Evolutionary conservation across 495 filamentous ascomycete species (phyloP), one percentile per base, ranked within the genome.

Genomic region (Zalerion maritima): DNA sequence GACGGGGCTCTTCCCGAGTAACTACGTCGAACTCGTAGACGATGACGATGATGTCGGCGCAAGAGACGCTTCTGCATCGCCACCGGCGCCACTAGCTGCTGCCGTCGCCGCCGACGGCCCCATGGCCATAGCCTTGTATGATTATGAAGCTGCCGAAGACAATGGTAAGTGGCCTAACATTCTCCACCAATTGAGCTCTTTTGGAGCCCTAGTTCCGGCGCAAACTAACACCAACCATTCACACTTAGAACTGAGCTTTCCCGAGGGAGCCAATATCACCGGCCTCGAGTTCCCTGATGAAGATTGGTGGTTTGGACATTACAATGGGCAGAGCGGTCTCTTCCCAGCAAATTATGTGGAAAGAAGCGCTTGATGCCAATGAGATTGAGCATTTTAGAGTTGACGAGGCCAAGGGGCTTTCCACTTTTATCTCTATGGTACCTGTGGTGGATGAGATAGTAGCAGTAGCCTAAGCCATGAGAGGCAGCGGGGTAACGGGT

Each of bases 91-190:
- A 11, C 15, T 30, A 12, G 35, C 47, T 9, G 33, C 47, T 28
- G 40, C 49, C 5, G 44, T 45, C 7, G 45, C 52, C 14, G 47
- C 43, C 15, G 43, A 48, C 15, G 72, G 71, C 1, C 60, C 58
- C 3, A 83, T 74, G 13, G 91, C 89, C 3, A 81, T 69, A 7
- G 89, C 89, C 6, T 55, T 86, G 27, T 99, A 92, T 51, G 89
- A 99, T 41, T 99, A 99, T 37, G 87, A 94, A 47, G 89, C 89
- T 19, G 85, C 85, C 0, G 89, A 99, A 50, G 91, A 92, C 35
- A 99, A 99, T 43, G 89, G 61, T 66, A 47, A 41, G 58, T 26
- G 17, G 13, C n/a, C 6, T 14, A n/a, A n/a, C n/a, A n/a, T n/a
- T n/a, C n/a, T n/a, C n/a, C n/a, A n/a, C n/a, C n/a, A n/a, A n/a